These are phyloP conservation scores for Tylopilus microsporus DNA, from an alignment of 1,284 basidiomycete species.

Conservation along the genomic window DNA sequence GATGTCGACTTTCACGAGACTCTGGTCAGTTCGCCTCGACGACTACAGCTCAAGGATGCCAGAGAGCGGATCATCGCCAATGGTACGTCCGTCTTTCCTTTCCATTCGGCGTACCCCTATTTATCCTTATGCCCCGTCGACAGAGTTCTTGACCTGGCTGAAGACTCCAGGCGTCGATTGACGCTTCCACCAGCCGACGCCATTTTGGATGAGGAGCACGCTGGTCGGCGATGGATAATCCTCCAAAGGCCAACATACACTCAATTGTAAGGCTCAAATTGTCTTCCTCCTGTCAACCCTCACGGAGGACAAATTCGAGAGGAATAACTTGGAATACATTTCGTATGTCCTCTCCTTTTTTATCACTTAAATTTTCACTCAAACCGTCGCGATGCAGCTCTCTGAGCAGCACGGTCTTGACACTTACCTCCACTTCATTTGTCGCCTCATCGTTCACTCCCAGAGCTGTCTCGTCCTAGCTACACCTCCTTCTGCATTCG, in stretches of 20 bases:
- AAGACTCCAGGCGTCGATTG: slow-evolving; percentile 70
- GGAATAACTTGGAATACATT: slow-evolving; percentile 87
- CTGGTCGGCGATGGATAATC: slow-evolving; percentile 37
- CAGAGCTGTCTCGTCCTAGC: slow-evolving; percentile 60
- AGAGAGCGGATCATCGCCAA: slow-evolving; percentile 64
- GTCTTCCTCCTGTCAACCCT: slow-evolving; percentile 90
- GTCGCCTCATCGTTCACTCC: slow-evolving; percentile 85
- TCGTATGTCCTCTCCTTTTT: slow-evolving; percentile 44
- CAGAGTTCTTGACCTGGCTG: slow-evolving; percentile 48
- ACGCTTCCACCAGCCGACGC: slow-evolving; percentile 68
- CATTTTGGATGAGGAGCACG: slow-evolving; percentile 51
- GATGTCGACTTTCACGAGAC: slow-evolving; percentile 48
- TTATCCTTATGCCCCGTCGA: background rate
- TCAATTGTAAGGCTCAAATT: slow-evolving; percentile 86
- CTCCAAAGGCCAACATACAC: slow-evolving; percentile 52
- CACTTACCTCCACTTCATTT: slow-evolving; percentile 93
- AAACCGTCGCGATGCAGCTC: slow-evolving; percentile 51
- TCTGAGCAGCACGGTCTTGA: slow-evolving; percentile 92
- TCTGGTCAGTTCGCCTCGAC: slow-evolving; percentile 68
- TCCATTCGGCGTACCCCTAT: background rate
- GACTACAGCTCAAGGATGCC: slow-evolving; percentile 30
- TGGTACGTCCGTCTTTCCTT: slow-evolving; percentile 35
- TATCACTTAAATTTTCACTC: slow-evolving; percentile 8
- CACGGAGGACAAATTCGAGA: slow-evolving; percentile 91
- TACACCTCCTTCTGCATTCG: slow-evolving; percentile 56